Percentiles rank a stretch among this genome's conserved stretches.
Evolutionary conservation across 495 filamentous ascomycete genomes (phyloP).

Genomic region (Penicillium taxi): DNA sequence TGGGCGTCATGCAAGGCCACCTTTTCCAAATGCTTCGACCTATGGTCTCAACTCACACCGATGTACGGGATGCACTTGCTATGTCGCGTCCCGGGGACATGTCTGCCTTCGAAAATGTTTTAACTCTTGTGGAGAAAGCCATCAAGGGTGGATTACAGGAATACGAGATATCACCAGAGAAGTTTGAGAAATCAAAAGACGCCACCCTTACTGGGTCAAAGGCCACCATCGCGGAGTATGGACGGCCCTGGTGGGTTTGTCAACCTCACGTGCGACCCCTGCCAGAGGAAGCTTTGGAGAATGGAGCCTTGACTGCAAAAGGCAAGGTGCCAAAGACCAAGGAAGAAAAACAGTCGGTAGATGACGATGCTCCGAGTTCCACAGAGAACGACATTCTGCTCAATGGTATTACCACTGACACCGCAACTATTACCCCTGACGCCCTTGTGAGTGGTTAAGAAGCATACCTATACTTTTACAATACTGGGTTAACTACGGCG

Average conservation of each 20-base stretch:
- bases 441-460: conserved; percentile 29
- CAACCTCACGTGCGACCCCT: conserved; percentile 85
- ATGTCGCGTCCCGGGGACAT: conserved; percentile 56
- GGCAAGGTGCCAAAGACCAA: conserved; percentile 41
- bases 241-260: conserved; percentile 83
- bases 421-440: conserved; percentile 26
- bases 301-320: conserved; percentile 64
- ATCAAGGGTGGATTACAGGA: conserved; percentile 65
- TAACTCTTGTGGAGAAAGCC: conserved; percentile 58
- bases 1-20: conserved; percentile 81
- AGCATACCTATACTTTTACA: too few relatives aligned
- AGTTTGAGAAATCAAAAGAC: conserved; percentile 34
- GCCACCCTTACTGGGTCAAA: conserved; percentile 48
- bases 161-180: conserved; percentile 56
- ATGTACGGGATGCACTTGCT: conserved; percentile 77
- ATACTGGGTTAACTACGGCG: too few relatives aligned
- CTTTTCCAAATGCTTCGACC: conserved; percentile 86
- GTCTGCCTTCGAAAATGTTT: conserved; percentile 60
- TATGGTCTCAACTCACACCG: conserved; percentile 64
- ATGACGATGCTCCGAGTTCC: conserved; percentile 9
- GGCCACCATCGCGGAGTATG: conserved; percentile 59
- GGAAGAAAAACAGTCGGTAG: conserved; percentile 9
- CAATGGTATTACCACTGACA: conserved; percentile 7
- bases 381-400: conserved; percentile 11
- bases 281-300: conserved; percentile 79